Conservation (phyloP, 1,139 yeast species). For the Diutina rugosa region DNA sequence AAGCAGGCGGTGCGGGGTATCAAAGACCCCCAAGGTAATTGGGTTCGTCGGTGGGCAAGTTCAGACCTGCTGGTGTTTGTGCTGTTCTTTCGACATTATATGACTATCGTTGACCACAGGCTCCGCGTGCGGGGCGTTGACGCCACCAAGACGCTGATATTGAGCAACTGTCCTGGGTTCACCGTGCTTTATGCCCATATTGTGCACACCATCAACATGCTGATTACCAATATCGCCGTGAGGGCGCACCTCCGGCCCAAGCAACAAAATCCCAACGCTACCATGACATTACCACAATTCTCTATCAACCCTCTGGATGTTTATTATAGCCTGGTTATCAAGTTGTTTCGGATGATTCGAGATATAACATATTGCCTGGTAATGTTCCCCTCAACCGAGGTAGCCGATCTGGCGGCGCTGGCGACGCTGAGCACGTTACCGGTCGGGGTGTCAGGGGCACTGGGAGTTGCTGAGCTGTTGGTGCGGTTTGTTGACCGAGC, state of each 20-base stretch:
- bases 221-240: constrained; percentile 17
- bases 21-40: constrained; percentile 48
- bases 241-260: not conserved
- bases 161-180: constrained; percentile 19
- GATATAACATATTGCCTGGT: constrained; percentile 22
- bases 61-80: constrained; percentile 56
- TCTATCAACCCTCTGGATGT: constrained; percentile 11
- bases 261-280: not conserved
- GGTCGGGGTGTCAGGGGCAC: not conserved
- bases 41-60: constrained; percentile 46
- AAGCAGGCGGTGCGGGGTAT: constrained; percentile 42
- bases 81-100: constrained; percentile 65
- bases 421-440: not conserved
- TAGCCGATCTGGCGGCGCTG: not conserved
- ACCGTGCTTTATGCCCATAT: constrained; percentile 24
- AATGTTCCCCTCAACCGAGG: constrained; percentile 1
- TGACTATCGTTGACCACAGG: constrained; percentile 11
- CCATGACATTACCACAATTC: constrained; percentile 3
- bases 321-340: constrained; percentile 24
- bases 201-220: constrained; percentile 21
- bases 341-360: constrained; percentile 32
- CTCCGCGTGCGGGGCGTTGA: constrained; percentile 2
- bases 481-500: constrained; percentile 18
- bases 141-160: constrained; percentile 12
- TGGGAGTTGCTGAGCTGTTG: not conserved